Evolutionary conservation across 768 basidiomycete species (phyloP).

Genomic region (Clitopilus passeckerianus): DNA sequence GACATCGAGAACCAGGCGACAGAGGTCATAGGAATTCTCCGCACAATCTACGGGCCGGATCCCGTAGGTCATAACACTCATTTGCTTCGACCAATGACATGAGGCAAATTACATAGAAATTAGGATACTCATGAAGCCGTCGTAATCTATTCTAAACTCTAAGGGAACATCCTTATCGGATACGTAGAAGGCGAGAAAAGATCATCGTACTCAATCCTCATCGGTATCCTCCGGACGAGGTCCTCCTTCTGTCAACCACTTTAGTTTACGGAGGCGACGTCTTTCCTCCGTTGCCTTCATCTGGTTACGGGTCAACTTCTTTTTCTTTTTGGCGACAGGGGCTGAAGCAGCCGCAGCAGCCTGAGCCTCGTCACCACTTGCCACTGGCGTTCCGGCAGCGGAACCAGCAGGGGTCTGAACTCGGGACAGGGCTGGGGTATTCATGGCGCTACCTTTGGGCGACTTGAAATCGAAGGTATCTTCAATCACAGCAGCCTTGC

Average conservation of each 20-base stretch:
- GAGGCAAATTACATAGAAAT: not conserved
- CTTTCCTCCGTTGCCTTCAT: slow-evolving; percentile 87
- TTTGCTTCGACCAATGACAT: not conserved
- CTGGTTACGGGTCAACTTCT: slow-evolving; percentile 88
- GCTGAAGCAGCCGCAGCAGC: slow-evolving; percentile 22
- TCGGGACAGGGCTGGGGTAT: slow-evolving; percentile 69
- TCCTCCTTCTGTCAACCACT: slow-evolving; percentile 82
- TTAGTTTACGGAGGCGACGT: slow-evolving; percentile 69
- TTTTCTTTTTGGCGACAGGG: slow-evolving; percentile 66
- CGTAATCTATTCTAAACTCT: not conserved
- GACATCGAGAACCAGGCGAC: not conserved
- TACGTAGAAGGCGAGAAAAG: too few relatives aligned
- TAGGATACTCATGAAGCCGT: not conserved
- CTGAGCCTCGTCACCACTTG: slow-evolving; percentile 68
- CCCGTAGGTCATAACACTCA: not conserved
- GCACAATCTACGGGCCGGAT: not conserved
- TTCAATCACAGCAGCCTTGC: slow-evolving; percentile 82
- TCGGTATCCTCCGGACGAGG: slow-evolving; percentile 82
- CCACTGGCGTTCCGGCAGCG: slow-evolving; percentile 67
- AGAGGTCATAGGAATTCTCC: slow-evolving; percentile 1
- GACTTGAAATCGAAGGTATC: slow-evolving; percentile 73
- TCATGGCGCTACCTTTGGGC: slow-evolving; percentile 63
- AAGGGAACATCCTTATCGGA: too few relatives aligned
- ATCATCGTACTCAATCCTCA: slow-evolving; percentile 31
- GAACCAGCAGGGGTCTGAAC: slow-evolving; percentile 70